Conservation (phyloP, 1,284 basidiomycete species). For the Cryptococcus maquisensis region DNA sequence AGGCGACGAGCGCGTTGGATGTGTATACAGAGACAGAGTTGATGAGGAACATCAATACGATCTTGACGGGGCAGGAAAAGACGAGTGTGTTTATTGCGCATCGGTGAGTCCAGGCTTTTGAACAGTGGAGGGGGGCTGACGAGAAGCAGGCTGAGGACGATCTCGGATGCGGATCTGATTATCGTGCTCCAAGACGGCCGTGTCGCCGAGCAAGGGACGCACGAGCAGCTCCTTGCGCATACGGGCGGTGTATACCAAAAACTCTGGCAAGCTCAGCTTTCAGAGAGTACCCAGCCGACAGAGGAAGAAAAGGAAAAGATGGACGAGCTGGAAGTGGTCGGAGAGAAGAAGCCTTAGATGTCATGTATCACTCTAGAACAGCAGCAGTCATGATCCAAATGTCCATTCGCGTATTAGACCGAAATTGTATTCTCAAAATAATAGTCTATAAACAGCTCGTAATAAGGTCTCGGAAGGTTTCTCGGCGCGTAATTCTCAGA, state of each 20-base stretch:
- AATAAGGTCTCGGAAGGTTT: not conserved
- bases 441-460: not conserved
- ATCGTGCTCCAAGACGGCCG: constrained; percentile 81
- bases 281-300: constrained; percentile 35
- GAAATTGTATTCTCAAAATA: not conserved
- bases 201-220: constrained; percentile 87
- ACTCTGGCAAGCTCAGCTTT: constrained; percentile 79
- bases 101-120: constrained; percentile 37
- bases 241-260: constrained; percentile 69
- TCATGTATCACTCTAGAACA: not conserved
- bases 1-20: constrained; percentile 95
- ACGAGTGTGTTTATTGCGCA: constrained; percentile 97
- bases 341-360: constrained; percentile 2
- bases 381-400: not conserved
- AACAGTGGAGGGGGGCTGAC: not conserved
- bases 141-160: constrained; percentile 67
- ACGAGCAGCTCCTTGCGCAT: constrained; percentile 69
- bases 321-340: constrained; percentile 3
- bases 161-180: constrained; percentile 73
- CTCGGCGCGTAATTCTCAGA: too few species aligned
- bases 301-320: constrained; percentile 14
- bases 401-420: not conserved
- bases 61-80: constrained; percentile 67
- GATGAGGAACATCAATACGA: constrained; percentile 87
- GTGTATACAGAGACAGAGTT: constrained; percentile 90